These are phyloP conservation scores for Aspergillus egyptiacus DNA, from an alignment of 495 filamentous ascomycete genomes.

Conservation along the genomic window DNA sequence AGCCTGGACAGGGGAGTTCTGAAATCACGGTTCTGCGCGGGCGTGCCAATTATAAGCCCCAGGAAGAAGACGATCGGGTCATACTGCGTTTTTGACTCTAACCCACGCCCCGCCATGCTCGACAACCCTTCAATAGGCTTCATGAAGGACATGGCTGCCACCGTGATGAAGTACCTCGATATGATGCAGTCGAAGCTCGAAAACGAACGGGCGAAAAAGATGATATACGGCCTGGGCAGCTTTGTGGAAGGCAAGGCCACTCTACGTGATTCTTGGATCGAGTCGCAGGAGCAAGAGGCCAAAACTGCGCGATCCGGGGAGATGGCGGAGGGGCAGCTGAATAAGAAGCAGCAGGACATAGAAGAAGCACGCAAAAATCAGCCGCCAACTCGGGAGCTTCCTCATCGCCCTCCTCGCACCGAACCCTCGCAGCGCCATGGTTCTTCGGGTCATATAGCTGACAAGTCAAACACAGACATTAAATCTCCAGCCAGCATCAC, in stretches of 20 bases:
- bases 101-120: slow-evolving; percentile 24
- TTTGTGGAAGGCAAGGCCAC: slow-evolving; percentile 28
- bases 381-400: neutral
- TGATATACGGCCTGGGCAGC: slow-evolving; percentile 29
- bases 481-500: no score
- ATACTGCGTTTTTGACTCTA: slow-evolving; percentile 50
- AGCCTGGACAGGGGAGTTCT: neutral
- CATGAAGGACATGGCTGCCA: slow-evolving; percentile 29
- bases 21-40: slow-evolving; percentile 47
- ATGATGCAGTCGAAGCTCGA: slow-evolving; percentile 6
- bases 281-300: slow-evolving; percentile 13
- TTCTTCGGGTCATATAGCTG: neutral
- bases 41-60: slow-evolving; percentile 53
- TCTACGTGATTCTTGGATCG: slow-evolving; percentile 23
- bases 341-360: slow-evolving; percentile 20
- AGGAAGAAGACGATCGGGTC: slow-evolving; percentile 56
- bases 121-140: slow-evolving; percentile 19
- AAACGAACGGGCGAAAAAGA: slow-evolving; percentile 17
- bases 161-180: slow-evolving; percentile 25
- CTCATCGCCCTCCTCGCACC: neutral
- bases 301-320: slow-evolving; percentile 11
- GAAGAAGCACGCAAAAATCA: slow-evolving; percentile 9
- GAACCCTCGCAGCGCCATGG: no score
- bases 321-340: slow-evolving; percentile 18
- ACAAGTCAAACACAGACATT: neutral